Conservation (phyloP, 371 early-diverging fungal species). For the Dinochytrium kinnereticum region DNA sequence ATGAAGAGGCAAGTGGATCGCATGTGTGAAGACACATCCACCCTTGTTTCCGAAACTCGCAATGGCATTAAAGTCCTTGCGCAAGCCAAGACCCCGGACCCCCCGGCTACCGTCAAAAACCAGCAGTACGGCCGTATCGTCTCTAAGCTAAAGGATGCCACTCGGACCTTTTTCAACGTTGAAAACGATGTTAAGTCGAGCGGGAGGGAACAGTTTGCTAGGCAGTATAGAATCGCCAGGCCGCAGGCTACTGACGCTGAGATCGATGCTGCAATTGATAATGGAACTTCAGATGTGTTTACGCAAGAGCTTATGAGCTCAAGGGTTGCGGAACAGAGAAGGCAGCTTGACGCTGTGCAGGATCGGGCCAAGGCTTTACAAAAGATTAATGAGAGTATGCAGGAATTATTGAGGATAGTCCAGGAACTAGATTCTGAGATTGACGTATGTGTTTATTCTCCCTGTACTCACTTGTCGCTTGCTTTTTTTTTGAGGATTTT, state of each 20-base stretch:
- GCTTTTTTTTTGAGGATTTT: background rate
- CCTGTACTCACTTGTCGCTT: background rate
- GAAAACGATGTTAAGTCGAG: constrained; percentile 29
- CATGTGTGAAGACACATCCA: constrained; percentile 21
- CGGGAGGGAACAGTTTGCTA: constrained; percentile 30
- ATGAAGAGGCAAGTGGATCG: constrained; percentile 19
- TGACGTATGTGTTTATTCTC: constrained; percentile 40
- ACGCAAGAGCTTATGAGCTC: constrained; percentile 50
- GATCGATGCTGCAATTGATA: constrained; percentile 53
- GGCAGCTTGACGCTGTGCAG: constrained; percentile 55
- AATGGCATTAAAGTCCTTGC: constrained; percentile 28
- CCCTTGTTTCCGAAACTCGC: constrained; percentile 23
- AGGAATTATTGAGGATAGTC: constrained; percentile 56
- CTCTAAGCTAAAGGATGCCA: constrained; percentile 22
- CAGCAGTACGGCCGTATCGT: constrained; percentile 30
- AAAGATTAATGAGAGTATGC: constrained; percentile 56
- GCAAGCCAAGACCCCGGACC: constrained; percentile 14
- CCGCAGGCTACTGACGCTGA: constrained; percentile 58
- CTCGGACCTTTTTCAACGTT: constrained; percentile 22
- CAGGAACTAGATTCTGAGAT: constrained; percentile 56
- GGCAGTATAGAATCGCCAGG: constrained; percentile 43
- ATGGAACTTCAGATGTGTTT: constrained; percentile 55
- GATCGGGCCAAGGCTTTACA: constrained; percentile 57
- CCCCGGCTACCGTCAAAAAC: constrained; percentile 25
- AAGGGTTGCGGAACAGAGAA: constrained; percentile 46